Conservation (phyloP, 2,329 filamentous ascomycete genomes). For the Trichophyton verrucosum region DNA sequence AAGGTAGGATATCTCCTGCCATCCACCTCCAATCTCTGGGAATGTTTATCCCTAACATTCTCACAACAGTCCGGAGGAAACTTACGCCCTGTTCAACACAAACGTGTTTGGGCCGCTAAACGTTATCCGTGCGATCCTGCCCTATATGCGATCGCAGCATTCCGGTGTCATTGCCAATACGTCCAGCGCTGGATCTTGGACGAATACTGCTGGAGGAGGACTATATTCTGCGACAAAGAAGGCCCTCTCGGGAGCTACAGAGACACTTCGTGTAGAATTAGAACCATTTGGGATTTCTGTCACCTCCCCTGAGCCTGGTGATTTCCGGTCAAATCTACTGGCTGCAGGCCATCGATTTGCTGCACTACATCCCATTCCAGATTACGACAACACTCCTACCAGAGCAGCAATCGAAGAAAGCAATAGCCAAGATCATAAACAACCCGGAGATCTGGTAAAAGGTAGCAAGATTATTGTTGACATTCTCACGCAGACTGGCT, state of each 20-base stretch:
- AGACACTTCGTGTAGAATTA: constrained; percentile 12
- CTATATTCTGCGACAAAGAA: constrained; percentile 29
- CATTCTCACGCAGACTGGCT: constrained; percentile 40
- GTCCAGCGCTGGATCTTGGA: constrained; percentile 24
- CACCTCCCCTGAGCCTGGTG: constrained; percentile 14
- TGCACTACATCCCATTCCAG: constrained; percentile 10
- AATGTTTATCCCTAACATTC: constrained; percentile 2
- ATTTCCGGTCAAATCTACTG: constrained; percentile 15
- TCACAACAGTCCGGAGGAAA: constrained; percentile 14
- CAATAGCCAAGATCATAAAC: constrained; percentile 33
- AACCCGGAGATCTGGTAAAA: constrained; percentile 46
- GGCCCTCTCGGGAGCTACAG: constrained; percentile 19
- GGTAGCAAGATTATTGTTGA: constrained; percentile 43
- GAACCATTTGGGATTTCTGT: constrained; percentile 13
- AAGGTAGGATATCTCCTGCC: constrained; percentile 10
- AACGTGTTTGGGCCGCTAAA: constrained; percentile 31
- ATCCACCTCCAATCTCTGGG: not conserved
- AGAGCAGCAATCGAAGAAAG: constrained; percentile 16
- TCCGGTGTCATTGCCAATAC: constrained; percentile 28
- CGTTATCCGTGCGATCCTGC: constrained; percentile 26
- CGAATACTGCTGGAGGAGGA: constrained; percentile 17
- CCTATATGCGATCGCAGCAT: constrained; percentile 23
- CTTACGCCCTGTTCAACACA: constrained; percentile 22
- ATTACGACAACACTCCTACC: constrained; percentile 12
- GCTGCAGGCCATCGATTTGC: constrained; percentile 9